A percentile compares a stretch with the other conserved stretches of the same genome.
Conservation (phyloP, 1,284 basidiomycete species). For the Exobasidium rhododendri region DNA sequence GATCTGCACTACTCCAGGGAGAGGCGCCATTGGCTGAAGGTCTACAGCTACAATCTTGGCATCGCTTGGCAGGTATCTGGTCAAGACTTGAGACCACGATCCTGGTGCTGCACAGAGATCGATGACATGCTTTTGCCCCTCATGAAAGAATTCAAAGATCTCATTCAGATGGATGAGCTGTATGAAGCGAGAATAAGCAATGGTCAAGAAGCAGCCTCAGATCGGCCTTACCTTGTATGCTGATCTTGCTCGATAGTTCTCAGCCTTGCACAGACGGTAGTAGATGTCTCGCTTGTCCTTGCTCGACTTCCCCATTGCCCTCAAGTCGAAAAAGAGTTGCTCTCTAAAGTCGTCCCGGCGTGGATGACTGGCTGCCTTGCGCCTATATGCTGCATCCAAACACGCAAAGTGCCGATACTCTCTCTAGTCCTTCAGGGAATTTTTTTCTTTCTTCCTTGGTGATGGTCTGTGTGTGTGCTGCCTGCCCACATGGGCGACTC, state of each 20-base stretch:
- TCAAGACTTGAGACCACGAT: slow-evolving; percentile 56
- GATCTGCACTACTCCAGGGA: slow-evolving; percentile 60
- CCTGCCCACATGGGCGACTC: too few species aligned
- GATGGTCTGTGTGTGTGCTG: too few species aligned
- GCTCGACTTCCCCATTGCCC: slow-evolving; percentile 49
- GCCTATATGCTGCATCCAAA: too few species aligned
- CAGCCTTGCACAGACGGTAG: slow-evolving; percentile 58
- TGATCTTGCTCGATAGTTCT: slow-evolving; percentile 61
- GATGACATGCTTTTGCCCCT: slow-evolving; percentile 55
- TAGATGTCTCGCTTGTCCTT: slow-evolving; percentile 61
- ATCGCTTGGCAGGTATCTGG: slow-evolving; percentile 45
- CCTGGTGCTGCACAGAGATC: slow-evolving; percentile 64
- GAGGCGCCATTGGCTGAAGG: slow-evolving; percentile 63
- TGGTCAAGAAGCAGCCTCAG: background rate
- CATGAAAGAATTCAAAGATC: slow-evolving; percentile 59
- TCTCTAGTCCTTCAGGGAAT: too few species aligned
- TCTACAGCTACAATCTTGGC: slow-evolving; percentile 60
- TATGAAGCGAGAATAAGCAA: background rate
- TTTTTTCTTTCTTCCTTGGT: too few species aligned
- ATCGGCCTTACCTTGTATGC: slow-evolving; percentile 58
- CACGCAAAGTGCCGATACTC: too few species aligned
- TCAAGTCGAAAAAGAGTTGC: too few species aligned
- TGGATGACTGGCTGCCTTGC: too few species aligned
- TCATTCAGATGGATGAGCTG: slow-evolving; percentile 58
- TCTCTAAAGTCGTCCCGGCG: too few species aligned